phyloP scores from a whole-genome alignment of 108 stramenopile species.

The Poteriospumella lacustris region DNA sequence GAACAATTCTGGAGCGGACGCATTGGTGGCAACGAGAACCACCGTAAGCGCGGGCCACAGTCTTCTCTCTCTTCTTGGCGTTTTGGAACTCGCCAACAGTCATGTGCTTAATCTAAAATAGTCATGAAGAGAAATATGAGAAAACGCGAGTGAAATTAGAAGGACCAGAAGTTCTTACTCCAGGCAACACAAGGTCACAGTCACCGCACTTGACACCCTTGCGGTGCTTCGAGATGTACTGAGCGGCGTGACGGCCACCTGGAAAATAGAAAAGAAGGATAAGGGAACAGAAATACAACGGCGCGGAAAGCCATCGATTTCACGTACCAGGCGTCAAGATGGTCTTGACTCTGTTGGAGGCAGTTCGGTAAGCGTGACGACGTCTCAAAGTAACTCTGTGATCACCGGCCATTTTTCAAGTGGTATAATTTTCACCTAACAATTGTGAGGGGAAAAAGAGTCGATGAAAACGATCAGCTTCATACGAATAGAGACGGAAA shows the following conservation, averaged over 20 bases:
- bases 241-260: constrained; percentile 71
- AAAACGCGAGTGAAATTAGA: not conserved
- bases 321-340: constrained; percentile 73
- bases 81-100: constrained; percentile 51
- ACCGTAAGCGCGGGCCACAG: constrained; percentile 94
- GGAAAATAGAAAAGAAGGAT: not conserved
- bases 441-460: not conserved
- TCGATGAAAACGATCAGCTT: not conserved
- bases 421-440: not conserved
- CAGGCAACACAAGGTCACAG: constrained; percentile 71
- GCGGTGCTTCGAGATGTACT: constrained; percentile 80
- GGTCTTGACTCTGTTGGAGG: constrained; percentile 64
- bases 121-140: not conserved
- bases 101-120: constrained; percentile 50
- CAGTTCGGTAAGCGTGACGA: constrained; percentile 92
- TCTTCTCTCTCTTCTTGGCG: constrained; percentile 88
- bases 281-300: not conserved
- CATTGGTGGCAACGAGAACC: constrained; percentile 78
- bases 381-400: constrained; percentile 80
- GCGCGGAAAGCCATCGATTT: not conserved
- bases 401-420: constrained; percentile 61
- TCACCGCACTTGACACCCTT: constrained; percentile 88
- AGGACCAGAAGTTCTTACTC: constrained; percentile 60
- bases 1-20: constrained; percentile 80
- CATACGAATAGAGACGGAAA: not conserved